Evolutionary conservation across 2,329 filamentous ascomycete species (phyloP), one percentile per base, ranked within the genome.

Genomic region (Xylaria sp.): DNA sequence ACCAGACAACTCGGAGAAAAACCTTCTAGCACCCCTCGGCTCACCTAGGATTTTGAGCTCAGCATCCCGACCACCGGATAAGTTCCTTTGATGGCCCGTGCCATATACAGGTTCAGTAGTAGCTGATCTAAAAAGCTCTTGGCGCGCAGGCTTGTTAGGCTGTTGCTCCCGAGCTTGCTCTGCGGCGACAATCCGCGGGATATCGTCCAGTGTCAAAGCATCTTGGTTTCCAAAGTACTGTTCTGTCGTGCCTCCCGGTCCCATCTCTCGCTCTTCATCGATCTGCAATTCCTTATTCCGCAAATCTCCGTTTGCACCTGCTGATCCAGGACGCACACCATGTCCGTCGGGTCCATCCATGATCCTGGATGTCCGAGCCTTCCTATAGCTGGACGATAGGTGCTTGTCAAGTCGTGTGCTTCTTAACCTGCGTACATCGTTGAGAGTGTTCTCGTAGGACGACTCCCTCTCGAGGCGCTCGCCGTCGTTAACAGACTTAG

Each of bases 371-470:
- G 93, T 93, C 73, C 96, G 88, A 58, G 95, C 93, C 76, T 94
- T 96, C 78, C 93, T 92, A 79, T 95, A 94, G 60, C 94, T 98
- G 25, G 93, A 97, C 42, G 95, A 98, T 51, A 99, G 83, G 76
- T 97, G 93, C 77, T 97, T 95, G 77, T 99, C 95, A 78, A 98
- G 91, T 35, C 96, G 91, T 25, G 95, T 98, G 70, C 96, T 98
- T 72, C 95, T 90, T 68, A 99, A 82, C 70, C 96, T 89, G 75
- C 94, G 91, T 78, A 99, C 96, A 81, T 99, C 96, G 73, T 96
- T 97, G 74, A 99, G 90, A 55, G 95, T 97, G 82, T 94, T 97
- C 82, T 98, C 95, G 78, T 98, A 96, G 32, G 92, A 93, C 60
- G 92, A 93, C 75, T 90, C 88, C 72, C 90, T 87, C 69, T 87